Evolutionary conservation across 768 basidiomycete species (phyloP), one percentile per base, ranked within the genome.

Genomic region (Boletellus sp.): DNA sequence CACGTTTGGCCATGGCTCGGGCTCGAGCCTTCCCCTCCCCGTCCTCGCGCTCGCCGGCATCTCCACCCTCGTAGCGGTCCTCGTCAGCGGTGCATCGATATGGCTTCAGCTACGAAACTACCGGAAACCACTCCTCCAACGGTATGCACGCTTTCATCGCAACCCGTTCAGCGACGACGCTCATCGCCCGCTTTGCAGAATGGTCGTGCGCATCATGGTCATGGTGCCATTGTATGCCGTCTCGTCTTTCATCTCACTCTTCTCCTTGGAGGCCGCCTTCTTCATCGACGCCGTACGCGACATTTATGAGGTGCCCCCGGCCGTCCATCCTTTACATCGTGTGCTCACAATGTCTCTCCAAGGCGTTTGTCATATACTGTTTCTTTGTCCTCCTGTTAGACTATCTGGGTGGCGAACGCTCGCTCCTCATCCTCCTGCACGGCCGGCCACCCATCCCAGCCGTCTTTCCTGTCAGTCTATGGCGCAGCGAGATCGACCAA

Each of bases 151-250:
- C 17, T 23, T 17, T 13, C 17, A 12, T 43, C 34, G 11, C n/a
- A 28, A 9, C 36, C 12, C 16, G 3, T 19, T 33, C 19, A 16
- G 2, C 12, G 10, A 13, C 36, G 6, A 19, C 24, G 71, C 58
- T 46, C 31, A 48, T 37, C 2, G 6, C 19, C 20, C 3, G 20
- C 15, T 17, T 39, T 28, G 6, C 9, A 88, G 95, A 55, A 88
- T 90, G 80, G 94, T 95, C 42, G 78, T 96, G 38, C 80, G 96
- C 41, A 96, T 98, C 64, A 93, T 98, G 89, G 54, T 97, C 58
- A 97, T 97, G 94, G 90, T 90, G 6, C 95, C 95, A 0, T 73
- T 98, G 24, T 98, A 99, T 66, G 92, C 84, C 1, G 74, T 98
- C 24, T 79, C 96, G 0, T 94, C 92, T 4, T 74, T 97, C 57